Percentiles rank a stretch among this genome's conserved stretches.
phyloP scores from a whole-genome alignment of 2,329 filamentous ascomycete species.

The Aspergillus tamarii region DNA sequence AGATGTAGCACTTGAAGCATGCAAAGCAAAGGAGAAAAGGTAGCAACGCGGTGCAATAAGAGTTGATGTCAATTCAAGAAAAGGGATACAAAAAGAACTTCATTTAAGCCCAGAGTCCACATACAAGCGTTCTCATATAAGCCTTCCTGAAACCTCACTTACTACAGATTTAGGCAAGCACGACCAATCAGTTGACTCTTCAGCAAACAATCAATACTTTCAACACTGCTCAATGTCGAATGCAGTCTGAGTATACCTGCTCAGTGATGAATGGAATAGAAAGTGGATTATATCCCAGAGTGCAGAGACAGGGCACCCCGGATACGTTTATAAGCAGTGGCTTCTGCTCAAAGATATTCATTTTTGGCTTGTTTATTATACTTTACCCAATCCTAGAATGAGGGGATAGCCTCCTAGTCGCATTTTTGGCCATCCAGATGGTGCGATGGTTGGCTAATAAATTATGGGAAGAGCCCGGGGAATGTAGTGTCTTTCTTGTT shows the following conservation, averaged over 20 bases:
- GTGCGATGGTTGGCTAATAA: not conserved
- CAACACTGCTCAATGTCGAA: not conserved
- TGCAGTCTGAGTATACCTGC: not conserved
- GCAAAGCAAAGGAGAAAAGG: not conserved
- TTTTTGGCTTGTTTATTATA: not conserved
- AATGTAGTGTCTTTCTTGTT: not conserved
- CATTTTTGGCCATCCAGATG: not conserved
- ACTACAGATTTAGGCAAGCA: not conserved
- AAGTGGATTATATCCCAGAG: not conserved
- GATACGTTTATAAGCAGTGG: slow-evolving; percentile 1
- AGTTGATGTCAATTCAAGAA: not conserved
- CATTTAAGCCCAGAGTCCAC: not conserved
- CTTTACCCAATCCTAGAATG: not conserved
- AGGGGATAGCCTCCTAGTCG: not conserved
- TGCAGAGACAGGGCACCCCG: not conserved
- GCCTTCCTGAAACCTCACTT: not conserved
- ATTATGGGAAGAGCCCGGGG: not conserved
- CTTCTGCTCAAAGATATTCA: not conserved
- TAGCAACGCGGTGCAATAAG: not conserved
- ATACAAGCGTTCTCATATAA: not conserved
- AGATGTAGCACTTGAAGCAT: not conserved
- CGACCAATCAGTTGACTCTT: not conserved
- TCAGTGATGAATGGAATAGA: not conserved
- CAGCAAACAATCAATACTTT: not conserved
- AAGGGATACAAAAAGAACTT: no score